phyloP scores from a whole-genome alignment of 305 asterid genomes.

The Fraxinus latifolia region DNA sequence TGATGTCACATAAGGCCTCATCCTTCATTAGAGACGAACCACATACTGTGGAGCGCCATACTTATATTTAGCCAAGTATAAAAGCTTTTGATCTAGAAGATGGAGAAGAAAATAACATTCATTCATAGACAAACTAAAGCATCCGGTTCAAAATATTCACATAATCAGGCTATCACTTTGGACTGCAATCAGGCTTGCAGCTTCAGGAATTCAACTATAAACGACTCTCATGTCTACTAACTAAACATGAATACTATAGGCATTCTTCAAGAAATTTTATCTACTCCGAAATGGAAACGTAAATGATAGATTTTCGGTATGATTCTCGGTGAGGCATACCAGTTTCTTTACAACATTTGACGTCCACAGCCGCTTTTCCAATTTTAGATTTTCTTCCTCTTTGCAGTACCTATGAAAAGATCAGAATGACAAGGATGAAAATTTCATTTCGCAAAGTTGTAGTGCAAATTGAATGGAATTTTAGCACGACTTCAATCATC shows the following conservation, averaged over 20 bases:
- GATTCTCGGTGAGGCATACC: background rate
- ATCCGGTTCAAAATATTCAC: background rate
- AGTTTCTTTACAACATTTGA: background rate
- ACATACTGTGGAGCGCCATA: background rate
- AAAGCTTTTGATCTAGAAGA: background rate
- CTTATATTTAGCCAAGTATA: background rate
- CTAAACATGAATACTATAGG: background rate
- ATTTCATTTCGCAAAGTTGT: background rate
- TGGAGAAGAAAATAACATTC: background rate
- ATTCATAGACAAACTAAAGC: background rate
- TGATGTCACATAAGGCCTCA: background rate
- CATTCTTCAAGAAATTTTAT: background rate
- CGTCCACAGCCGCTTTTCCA: background rate
- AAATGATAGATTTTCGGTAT: background rate
- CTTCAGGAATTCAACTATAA: background rate
- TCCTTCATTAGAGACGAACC: background rate
- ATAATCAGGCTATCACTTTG: background rate
- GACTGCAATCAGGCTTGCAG: background rate
- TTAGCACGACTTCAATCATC: background rate
- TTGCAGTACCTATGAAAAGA: background rate
- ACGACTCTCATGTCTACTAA: background rate
- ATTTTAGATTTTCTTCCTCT: background rate
- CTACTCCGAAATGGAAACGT: background rate
- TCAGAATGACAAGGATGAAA: background rate
- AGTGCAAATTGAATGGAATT: background rate